phyloP scores from a whole-genome alignment of 1,139 yeast genomes.

The Candida tetrigidarum region DNA sequence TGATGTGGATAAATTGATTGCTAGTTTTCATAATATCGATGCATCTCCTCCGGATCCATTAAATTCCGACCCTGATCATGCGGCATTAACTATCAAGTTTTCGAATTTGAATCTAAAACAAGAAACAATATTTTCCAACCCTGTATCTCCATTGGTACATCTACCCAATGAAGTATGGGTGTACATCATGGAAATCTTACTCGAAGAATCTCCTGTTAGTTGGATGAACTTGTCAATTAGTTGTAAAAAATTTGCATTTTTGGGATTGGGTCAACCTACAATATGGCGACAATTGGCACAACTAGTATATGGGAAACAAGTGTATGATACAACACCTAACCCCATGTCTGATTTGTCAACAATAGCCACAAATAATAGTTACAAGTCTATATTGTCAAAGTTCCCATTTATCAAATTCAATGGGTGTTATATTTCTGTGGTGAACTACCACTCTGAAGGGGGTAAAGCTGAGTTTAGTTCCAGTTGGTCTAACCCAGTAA shows the following conservation, averaged over 20 bases:
- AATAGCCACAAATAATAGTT: conserved; percentile 28
- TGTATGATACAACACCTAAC: conserved; percentile 45
- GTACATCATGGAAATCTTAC: conserved; percentile 55
- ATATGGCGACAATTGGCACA: conserved; percentile 63
- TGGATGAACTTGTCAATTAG: conserved; percentile 69
- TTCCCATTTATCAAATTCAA: conserved; percentile 75
- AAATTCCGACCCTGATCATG: conserved; percentile 11
- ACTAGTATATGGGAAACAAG: conserved; percentile 60
- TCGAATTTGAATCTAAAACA: conserved; percentile 37
- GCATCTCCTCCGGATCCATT: conserved; percentile 33
- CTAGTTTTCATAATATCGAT: conserved; percentile 33
- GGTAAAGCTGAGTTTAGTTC: conserved; percentile 64
- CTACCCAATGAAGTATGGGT: conserved; percentile 71
- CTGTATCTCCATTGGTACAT: conserved; percentile 58
- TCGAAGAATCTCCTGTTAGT: conserved; percentile 57
- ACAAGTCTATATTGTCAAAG: conserved; percentile 53
- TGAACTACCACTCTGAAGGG: conserved; percentile 84
- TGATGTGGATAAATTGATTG: conserved; percentile 38
- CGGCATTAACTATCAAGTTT: conserved; percentile 29
- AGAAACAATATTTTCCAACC: conserved; percentile 32
- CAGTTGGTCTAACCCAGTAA: conserved; percentile 77
- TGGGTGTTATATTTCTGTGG: conserved; percentile 86
- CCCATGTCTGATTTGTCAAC: conserved; percentile 1
- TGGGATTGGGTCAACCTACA: conserved; percentile 60
- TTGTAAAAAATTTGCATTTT: conserved; percentile 61